Evolutionary conservation across 208 protist genomes (phyloP).

Genomic region (Leishmania braziliensis): DNA sequence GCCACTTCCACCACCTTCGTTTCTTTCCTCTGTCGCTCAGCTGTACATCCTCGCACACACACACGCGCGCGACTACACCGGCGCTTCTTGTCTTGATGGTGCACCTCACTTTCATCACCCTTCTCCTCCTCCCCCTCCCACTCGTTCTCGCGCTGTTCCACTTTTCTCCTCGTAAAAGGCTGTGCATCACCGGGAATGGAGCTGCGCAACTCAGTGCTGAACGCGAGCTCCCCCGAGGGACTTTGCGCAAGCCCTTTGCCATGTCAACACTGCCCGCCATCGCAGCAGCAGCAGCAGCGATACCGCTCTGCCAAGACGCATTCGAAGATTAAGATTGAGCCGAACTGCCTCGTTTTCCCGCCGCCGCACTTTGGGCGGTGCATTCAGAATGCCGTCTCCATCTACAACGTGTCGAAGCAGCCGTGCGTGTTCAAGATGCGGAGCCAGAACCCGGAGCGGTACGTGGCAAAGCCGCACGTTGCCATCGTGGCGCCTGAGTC

Average conservation of each 20-base stretch:
- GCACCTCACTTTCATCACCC: not conserved
- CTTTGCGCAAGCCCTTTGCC: not conserved
- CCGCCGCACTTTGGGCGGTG: slow-evolving; percentile 66
- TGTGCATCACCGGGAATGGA: slow-evolving; percentile 1
- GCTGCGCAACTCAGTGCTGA: slow-evolving; percentile 6
- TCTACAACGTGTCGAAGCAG: slow-evolving; percentile 62
- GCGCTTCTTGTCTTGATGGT: not conserved
- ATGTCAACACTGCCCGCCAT: not conserved
- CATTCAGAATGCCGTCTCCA: slow-evolving; percentile 65
- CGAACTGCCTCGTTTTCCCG: slow-evolving; percentile 60
- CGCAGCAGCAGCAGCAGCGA: not conserved
- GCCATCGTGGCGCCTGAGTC: slow-evolving; percentile 50
- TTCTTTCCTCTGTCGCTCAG: not conserved
- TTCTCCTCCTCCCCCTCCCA: not conserved
- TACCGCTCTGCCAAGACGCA: slow-evolving; percentile 20
- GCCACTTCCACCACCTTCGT: not conserved
- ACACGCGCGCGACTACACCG: too few relatives aligned
- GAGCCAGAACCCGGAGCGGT: slow-evolving; percentile 60
- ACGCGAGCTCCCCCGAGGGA: slow-evolving; percentile 3
- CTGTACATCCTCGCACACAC: not conserved
- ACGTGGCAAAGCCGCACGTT: slow-evolving; percentile 69
- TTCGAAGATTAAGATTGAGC: slow-evolving; percentile 55
- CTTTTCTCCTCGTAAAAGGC: not conserved
- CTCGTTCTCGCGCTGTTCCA: not conserved
- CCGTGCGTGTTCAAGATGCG: slow-evolving; percentile 74